Conservation (phyloP, 1,139 yeast species). For the Kluyveromyces sp. region DNA sequence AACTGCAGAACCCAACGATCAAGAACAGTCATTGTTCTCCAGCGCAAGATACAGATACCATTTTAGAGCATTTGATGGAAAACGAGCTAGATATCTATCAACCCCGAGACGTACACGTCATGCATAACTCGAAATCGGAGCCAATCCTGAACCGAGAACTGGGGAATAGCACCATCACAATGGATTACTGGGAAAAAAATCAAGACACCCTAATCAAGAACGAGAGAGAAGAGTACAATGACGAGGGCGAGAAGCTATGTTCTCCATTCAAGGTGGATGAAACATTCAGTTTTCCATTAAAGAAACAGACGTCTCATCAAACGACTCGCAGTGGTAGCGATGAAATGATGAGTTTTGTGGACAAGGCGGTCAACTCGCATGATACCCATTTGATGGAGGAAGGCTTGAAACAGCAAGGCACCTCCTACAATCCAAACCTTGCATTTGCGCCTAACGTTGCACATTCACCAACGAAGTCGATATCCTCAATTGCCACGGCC, state of each 20-base stretch:
- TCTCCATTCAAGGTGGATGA: constrained; percentile 1
- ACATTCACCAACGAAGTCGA: constrained; percentile 32
- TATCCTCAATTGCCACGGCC: constrained; percentile 24
- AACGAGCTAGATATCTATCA: constrained; percentile 20
- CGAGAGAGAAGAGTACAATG: constrained; percentile 3
- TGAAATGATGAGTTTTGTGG: constrained; percentile 9
- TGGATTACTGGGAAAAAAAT: constrained; percentile 10
- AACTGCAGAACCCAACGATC: background rate
- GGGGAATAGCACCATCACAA: constrained; percentile 4
- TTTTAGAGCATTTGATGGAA: constrained; percentile 11
- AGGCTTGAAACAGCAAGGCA: constrained; percentile 21
- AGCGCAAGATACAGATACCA: constrained; percentile 3
- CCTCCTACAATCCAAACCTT: constrained; percentile 11
- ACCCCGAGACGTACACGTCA: background rate
- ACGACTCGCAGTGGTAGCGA: constrained; percentile 16
- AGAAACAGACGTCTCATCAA: background rate
- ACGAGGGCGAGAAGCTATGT: background rate
- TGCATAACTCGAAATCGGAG: background rate
- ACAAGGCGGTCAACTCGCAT: constrained; percentile 10
- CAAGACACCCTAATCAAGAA: constrained; percentile 7
- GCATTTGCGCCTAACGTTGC: constrained; percentile 13
- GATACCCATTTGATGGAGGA: constrained; percentile 16
- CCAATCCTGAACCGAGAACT: background rate
- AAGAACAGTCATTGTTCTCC: background rate
- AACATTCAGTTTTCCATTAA: constrained; percentile 10